Percentiles rank a stretch among this genome's conserved stretches.
These are phyloP conservation scores for Candida awuae DNA, from an alignment of 805 yeast species.

Conservation along the genomic window DNA sequence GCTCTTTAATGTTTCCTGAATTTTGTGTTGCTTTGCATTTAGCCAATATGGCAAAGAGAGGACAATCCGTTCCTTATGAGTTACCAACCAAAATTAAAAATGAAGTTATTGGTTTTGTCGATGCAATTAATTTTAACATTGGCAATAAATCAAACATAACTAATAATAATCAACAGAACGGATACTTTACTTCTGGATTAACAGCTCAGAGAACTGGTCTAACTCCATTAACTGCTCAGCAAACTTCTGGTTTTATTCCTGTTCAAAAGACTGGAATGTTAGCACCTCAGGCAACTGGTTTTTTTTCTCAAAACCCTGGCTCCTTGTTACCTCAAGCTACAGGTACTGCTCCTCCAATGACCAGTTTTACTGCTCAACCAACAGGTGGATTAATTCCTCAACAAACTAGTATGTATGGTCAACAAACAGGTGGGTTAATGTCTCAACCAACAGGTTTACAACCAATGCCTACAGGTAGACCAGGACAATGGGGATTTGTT, in stretches of 20 bases:
- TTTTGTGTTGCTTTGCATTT: conserved; percentile 87
- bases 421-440: conserved; percentile 30
- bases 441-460: conserved; percentile 41
- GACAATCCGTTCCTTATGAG: conserved; percentile 66
- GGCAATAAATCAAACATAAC: conserved; percentile 34
- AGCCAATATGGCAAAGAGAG: conserved; percentile 68
- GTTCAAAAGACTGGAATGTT: conserved; percentile 45
- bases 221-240: conserved; percentile 28
- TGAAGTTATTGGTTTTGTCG: conserved; percentile 85
- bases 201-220: conserved; percentile 45
- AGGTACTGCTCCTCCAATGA: conserved; percentile 31
- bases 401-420: conserved; percentile 31
- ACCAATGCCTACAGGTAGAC: conserved; percentile 51
- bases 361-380: conserved; percentile 26
- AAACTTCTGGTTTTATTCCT: conserved; percentile 25
- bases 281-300: conserved; percentile 33
- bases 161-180: conserved; percentile 10
- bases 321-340: conserved; percentile 44
- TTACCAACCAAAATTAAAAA: conserved; percentile 67
- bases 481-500: conserved; percentile 78
- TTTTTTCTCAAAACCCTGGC: conserved; percentile 37
- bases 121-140: conserved; percentile 72
- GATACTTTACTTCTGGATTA: neutral
- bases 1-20: conserved; percentile 83
- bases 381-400: conserved; percentile 17